Conservation (phyloP, 2,329 filamentous ascomycete genomes). For the Dichotomopilus funicola region DNA sequence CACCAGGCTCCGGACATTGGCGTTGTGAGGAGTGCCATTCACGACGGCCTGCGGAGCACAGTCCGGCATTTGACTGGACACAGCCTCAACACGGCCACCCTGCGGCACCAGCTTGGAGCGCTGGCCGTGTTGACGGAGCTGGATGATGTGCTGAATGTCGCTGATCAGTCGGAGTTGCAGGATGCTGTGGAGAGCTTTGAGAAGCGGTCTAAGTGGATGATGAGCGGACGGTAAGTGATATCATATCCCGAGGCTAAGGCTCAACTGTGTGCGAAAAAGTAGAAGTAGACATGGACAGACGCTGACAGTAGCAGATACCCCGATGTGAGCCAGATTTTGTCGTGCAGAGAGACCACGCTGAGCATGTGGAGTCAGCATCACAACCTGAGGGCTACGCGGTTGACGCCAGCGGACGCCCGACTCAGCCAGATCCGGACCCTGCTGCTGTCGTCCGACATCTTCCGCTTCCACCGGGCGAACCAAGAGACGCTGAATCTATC, state of each 20-base stretch:
- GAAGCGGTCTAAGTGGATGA: constrained; percentile 69
- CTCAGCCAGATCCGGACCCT: constrained; percentile 71
- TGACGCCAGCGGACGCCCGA: constrained; percentile 58
- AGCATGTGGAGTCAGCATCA: constrained; percentile 68
- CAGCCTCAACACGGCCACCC: constrained; percentile 42
- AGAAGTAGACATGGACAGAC: background rate
- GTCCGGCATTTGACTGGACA: constrained; percentile 51
- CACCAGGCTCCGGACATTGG: constrained; percentile 55
- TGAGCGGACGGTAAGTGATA: constrained; percentile 58
- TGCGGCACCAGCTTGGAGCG: constrained; percentile 52
- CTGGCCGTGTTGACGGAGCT: constrained; percentile 74
- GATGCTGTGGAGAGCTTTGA: constrained; percentile 58
- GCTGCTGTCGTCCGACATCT: constrained; percentile 66
- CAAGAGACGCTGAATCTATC: constrained; percentile 85
- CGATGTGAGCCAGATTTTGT: constrained; percentile 74
- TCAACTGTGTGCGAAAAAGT: no score
- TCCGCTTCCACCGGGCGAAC: constrained; percentile 70
- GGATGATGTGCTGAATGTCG: constrained; percentile 64
- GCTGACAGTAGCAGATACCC: constrained; percentile 50
- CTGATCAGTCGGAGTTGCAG: constrained; percentile 53
- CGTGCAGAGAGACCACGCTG: constrained; percentile 75
- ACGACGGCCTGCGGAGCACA: constrained; percentile 55
- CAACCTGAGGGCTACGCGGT: constrained; percentile 49
- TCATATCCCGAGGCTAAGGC: background rate
- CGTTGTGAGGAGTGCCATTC: constrained; percentile 50